Percentiles rank a stretch among this genome's conserved stretches.
phyloP scores from a whole-genome alignment of 768 basidiomycete species.

The Collybiopsis confluens region DNA sequence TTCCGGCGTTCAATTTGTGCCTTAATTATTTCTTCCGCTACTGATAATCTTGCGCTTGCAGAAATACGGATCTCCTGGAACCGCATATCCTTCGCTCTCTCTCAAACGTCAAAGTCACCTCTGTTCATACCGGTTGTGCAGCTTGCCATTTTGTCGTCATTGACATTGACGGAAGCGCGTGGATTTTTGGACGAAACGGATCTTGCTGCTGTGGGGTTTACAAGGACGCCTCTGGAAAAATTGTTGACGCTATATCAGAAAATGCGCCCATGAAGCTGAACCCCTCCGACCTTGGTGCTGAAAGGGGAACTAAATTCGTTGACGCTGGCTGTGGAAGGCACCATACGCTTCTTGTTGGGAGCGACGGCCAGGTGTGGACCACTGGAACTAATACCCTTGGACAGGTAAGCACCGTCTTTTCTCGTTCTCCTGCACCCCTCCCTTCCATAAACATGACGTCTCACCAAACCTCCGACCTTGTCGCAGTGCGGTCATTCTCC shows the following conservation, averaged over 20 bases:
- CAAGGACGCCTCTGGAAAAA: conserved; percentile 35
- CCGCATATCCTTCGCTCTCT: conserved; percentile 89
- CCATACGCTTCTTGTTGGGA: conserved; percentile 80
- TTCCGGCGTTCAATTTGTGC: too few relatives aligned
- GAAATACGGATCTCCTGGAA: conserved; percentile 77
- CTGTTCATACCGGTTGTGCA: conserved; percentile 71
- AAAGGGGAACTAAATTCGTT: conserved; percentile 58
- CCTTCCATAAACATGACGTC: neutral
- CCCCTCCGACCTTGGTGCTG: conserved; percentile 58
- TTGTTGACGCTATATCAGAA: conserved; percentile 52
- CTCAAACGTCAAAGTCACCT: conserved; percentile 68
- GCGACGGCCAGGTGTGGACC: conserved; percentile 79
- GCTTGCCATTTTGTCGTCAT: conserved; percentile 75
- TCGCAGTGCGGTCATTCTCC: conserved; percentile 67
- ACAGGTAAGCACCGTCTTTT: conserved; percentile 50
- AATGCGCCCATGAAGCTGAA: conserved; percentile 62
- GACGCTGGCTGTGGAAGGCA: conserved; percentile 79
- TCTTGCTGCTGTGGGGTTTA: conserved; percentile 62
- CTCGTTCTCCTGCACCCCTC: neutral
- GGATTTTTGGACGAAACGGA: conserved; percentile 87
- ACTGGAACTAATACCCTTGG: conserved; percentile 79
- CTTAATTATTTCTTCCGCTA: too few relatives aligned
- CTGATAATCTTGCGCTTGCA: too few relatives aligned
- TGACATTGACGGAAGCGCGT: conserved; percentile 75
- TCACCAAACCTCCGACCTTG: neutral